Evolutionary conservation across 768 basidiomycete genomes (phyloP).

Genomic region (Auricularia auricula-judae): DNA sequence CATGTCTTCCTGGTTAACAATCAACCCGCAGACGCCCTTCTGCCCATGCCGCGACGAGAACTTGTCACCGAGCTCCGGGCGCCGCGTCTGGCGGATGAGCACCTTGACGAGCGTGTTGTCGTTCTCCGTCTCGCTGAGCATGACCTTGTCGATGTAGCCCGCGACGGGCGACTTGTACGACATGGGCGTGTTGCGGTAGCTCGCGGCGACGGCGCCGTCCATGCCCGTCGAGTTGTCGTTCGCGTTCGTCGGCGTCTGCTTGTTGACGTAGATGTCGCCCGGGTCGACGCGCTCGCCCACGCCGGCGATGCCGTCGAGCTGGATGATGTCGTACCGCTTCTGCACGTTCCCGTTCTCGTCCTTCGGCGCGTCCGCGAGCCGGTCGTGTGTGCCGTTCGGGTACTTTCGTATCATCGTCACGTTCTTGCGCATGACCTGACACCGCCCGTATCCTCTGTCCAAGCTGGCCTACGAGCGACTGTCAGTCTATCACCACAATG

Average conservation of each 20-base stretch:
- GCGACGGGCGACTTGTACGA: constrained; percentile 89
- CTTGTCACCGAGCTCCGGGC: constrained; percentile 96
- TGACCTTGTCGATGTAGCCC: constrained; percentile 93
- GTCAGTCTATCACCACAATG: background rate
- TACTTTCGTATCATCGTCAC: constrained; percentile 90
- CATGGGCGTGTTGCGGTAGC: constrained; percentile 89
- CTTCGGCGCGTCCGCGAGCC: constrained; percentile 82
- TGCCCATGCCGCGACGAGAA: constrained; percentile 97
- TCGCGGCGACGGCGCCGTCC: constrained; percentile 68
- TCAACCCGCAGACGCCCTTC: constrained; percentile 97
- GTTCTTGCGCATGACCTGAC: constrained; percentile 95
- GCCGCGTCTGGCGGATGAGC: constrained; percentile 88
- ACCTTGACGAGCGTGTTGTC: constrained; percentile 97
- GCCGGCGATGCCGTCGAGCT: constrained; percentile 85
- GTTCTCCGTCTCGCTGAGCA: constrained; percentile 94
- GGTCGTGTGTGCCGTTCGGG: constrained; percentile 96
- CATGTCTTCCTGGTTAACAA: constrained; percentile 98
- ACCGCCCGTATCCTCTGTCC: constrained; percentile 94
- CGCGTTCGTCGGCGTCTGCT: constrained; percentile 92
- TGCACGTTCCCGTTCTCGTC: constrained; percentile 71
- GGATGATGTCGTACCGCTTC: constrained; percentile 85
- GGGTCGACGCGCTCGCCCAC: constrained; percentile 92
- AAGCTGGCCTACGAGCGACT: constrained; percentile 62
- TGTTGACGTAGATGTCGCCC: constrained; percentile 91
- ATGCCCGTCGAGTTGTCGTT: constrained; percentile 65